These are phyloP conservation scores for Trichoderma atrobrunneum DNA, from an alignment of 2,329 filamentous ascomycete genomes.

Conservation along the genomic window DNA sequence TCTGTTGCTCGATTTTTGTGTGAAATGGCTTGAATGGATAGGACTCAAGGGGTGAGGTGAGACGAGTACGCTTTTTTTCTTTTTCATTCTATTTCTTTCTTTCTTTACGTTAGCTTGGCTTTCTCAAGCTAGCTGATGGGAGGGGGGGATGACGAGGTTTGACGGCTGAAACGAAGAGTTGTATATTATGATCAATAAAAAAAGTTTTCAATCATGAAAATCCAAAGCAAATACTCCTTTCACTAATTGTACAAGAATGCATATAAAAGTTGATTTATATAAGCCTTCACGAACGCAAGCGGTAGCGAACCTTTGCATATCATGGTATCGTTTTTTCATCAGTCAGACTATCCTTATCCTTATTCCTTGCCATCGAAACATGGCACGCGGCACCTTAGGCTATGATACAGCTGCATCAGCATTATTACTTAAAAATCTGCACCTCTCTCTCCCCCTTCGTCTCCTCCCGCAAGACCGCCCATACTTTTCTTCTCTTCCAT, in stretches of 20 bases:
- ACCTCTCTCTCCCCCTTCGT: neutral
- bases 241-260: neutral
- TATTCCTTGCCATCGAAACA: neutral
- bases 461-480: neutral
- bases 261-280: neutral
- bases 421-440: conserved; percentile 9
- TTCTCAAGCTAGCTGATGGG: neutral
- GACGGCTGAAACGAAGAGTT: conserved; percentile 5
- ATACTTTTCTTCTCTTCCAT: neutral
- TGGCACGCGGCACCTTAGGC: neutral
- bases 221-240: neutral
- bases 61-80: neutral
- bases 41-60: neutral
- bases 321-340: neutral
- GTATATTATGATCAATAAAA: conserved; percentile 20
- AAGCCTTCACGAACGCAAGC: neutral
- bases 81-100: neutral
- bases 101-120: neutral
- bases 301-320: neutral
- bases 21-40: neutral
- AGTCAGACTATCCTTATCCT: neutral
- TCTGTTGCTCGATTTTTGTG: neutral
- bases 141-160: neutral
- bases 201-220: neutral
- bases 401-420: conserved; percentile 24